Conservation (phyloP, 2,329 filamentous ascomycete genomes). For the Cercospora brassicicola region DNA sequence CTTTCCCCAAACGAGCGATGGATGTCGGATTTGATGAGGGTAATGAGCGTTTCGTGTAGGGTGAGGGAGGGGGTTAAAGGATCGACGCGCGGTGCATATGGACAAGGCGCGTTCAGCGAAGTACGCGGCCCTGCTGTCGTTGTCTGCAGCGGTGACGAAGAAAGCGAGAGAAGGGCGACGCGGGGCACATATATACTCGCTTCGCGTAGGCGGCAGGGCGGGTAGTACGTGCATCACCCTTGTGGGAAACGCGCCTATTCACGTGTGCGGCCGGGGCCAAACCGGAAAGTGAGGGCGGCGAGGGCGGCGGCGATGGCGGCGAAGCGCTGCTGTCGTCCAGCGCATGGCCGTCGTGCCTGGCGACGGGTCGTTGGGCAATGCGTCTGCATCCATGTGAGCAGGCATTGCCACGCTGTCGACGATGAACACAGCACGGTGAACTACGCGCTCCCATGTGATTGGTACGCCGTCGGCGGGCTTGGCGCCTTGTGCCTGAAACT, state of each 20-base stretch:
- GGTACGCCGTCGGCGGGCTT: background rate
- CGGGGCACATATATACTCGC: conserved; percentile 18
- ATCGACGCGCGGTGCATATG: conserved; percentile 55
- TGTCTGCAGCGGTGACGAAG: conserved; percentile 38
- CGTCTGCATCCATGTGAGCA: background rate
- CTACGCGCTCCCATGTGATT: background rate
- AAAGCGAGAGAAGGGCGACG: conserved; percentile 19
- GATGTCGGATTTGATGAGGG: conserved; percentile 35
- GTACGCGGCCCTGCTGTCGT: conserved; percentile 30
- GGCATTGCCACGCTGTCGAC: background rate
- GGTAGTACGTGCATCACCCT: background rate
- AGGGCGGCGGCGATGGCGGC: too few relatives aligned
- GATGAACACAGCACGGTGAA: background rate
- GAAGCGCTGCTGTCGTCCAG: background rate
- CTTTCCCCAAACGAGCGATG: conserved; percentile 48
- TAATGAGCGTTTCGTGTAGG: conserved; percentile 45
- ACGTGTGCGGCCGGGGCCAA: background rate
- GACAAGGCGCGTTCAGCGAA: conserved; percentile 49
- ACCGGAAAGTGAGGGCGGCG: background rate
- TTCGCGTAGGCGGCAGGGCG: background rate
- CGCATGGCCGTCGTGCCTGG: background rate
- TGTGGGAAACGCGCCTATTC: background rate
- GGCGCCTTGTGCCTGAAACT: conserved; percentile 2
- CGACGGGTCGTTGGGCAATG: background rate
- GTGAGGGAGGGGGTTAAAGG: conserved; percentile 41